These are phyloP conservation scores for Cladochytrium replicatum DNA, from an alignment of 192 early-diverging fungal species.

Conservation along the genomic window DNA sequence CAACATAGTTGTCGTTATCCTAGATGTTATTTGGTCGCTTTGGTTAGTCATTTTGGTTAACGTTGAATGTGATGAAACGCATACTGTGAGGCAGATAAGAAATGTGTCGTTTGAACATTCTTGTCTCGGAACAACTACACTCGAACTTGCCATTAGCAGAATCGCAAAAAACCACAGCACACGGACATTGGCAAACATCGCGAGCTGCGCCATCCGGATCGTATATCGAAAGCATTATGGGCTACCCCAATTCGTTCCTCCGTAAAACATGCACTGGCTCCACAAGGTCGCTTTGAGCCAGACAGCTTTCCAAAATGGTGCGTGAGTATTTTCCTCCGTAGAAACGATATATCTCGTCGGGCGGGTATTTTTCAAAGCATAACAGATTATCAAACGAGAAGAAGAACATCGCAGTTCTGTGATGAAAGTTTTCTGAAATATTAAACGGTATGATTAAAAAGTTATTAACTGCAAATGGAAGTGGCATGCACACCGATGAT, in stretches of 20 bases:
- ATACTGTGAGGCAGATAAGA: neutral
- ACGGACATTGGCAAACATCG: conserved; percentile 46
- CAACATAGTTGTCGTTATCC: too few species aligned
- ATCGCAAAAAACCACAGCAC: conserved; percentile 47
- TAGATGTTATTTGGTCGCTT: too few species aligned
- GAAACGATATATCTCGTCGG: conserved; percentile 58
- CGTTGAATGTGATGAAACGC: neutral
- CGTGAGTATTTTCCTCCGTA: conserved; percentile 61
- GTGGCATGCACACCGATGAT: too few species aligned
- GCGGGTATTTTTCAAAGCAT: conserved; percentile 46
- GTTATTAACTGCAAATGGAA: too few species aligned
- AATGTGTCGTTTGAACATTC: too few species aligned
- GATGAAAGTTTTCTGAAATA: conserved; percentile 60
- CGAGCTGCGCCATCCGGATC: too few species aligned
- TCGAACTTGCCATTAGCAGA: conserved; percentile 37
- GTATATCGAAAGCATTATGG: conserved; percentile 49
- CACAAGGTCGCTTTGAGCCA: conserved; percentile 60
- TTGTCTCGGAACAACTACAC: conserved; percentile 25
- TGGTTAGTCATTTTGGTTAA: too few species aligned
- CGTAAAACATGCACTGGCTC: conserved; percentile 64
- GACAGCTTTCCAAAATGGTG: conserved; percentile 44
- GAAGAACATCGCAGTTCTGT: conserved; percentile 68
- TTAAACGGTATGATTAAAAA: too few species aligned
- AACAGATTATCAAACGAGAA: conserved; percentile 73
- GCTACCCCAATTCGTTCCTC: conserved; percentile 75